Evolutionary conservation across 306 rosid species (phyloP), one percentile per base, ranked within the genome.

Genomic region (Boehmeria nivea): DNA sequence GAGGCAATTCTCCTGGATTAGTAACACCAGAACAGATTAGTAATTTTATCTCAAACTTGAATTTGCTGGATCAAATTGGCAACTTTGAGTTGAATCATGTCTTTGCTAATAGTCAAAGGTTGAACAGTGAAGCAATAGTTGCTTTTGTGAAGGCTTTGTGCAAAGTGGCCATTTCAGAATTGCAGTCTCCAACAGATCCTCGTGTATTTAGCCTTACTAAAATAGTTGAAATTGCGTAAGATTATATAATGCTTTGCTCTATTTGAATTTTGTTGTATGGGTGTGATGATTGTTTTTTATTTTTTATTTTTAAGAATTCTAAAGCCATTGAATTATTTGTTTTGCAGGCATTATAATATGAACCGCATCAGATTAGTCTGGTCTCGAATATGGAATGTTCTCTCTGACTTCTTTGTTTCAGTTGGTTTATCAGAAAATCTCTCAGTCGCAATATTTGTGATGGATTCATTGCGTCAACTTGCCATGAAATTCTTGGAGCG

Each of bases 171-270:
- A 81, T 87, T 73, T 74, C 76, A 39, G 99, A 93, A 78, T 76
- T 93, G 85, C 99, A 93, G 79, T 87, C 99, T 83, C 99, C 94
- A 67, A 85, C 94, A 55, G 99, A 93, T 40, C 99, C 99, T 63
- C 99, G 99, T 60, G 96, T 93, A 46, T 93, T 93, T 77, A 85
- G 96, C 80, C 99, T 93, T 67, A 93, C 99, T 25, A 93, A 93
- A 81, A 66, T 93, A 65, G 99, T 93, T 55, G 99, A 93, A 71
- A 83, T 87, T 45, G 96, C 99, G 99, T 93, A 81, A 81, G 95
- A 66, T 71, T 64, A 62, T 61, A 56, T 63, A 55, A 62, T 42
- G 43, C 26, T 12, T 31, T 45, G 16, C 16, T n/a, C 15, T 59
- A 12, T 12, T 28, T n/a, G n/a, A n/a, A n/a, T n/a, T n/a, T n/a